phyloP scores from a whole-genome alignment of 2,329 filamentous ascomycete genomes.

The Leptographium radiaticola region DNA sequence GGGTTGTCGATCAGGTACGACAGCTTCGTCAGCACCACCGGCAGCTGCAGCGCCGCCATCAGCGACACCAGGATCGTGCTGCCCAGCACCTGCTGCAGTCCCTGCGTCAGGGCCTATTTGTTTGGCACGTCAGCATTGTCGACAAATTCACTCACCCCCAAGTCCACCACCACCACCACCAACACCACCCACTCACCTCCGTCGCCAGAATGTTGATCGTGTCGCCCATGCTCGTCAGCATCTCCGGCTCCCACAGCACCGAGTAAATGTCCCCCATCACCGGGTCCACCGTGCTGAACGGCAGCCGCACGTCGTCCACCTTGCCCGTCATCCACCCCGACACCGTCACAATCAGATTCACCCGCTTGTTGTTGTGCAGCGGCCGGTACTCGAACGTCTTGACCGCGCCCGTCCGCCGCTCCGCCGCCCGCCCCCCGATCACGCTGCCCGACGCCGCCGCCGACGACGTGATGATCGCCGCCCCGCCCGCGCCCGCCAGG shows the following conservation, averaged over 20 bases:
- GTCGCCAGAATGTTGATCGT: slow-evolving; percentile 98
- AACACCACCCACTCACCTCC: slow-evolving; percentile 44
- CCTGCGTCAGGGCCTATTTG: slow-evolving; percentile 78
- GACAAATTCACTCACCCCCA: no score
- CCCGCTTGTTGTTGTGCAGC: slow-evolving; percentile 92
- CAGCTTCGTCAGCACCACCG: slow-evolving; percentile 82
- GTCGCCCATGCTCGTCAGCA: slow-evolving; percentile 94
- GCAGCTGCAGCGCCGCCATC: slow-evolving; percentile 89
- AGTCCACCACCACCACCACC: no score
- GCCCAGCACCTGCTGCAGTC: slow-evolving; percentile 86
- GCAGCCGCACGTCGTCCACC: slow-evolving; percentile 87
- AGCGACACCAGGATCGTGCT: slow-evolving; percentile 77
- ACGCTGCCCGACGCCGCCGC: slow-evolving; percentile 77
- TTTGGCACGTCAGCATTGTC: no score
- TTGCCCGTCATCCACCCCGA: slow-evolving; percentile 99
- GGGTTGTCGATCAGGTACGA: slow-evolving; percentile 96
- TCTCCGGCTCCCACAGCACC: slow-evolving; percentile 93
- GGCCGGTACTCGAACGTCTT: slow-evolving; percentile 95
- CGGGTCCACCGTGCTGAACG: slow-evolving; percentile 91
- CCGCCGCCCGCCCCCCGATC: slow-evolving; percentile 76
- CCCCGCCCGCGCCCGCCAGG: slow-evolving; percentile 80
- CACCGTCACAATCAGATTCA: slow-evolving; percentile 89
- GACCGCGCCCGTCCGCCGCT: slow-evolving; percentile 78
- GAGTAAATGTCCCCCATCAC: slow-evolving; percentile 98
- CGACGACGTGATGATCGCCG: slow-evolving; percentile 83